Base-by-base conservation (phyloP, 2,329 filamentous ascomycete genomes). In the Diaporthe helianthi region DNA sequence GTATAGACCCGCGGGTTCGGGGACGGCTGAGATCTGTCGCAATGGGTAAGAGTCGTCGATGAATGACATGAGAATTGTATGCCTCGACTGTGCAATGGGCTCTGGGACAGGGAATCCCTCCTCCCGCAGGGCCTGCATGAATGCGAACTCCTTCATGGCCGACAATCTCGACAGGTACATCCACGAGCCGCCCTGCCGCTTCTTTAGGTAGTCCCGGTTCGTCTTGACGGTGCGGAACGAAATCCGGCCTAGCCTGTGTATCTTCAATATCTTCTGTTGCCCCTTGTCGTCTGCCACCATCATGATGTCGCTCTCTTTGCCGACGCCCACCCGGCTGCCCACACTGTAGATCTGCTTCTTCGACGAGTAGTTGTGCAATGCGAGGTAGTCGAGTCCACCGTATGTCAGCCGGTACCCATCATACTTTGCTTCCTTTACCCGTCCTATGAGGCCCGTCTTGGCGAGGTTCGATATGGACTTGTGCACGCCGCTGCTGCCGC, bases 401-500 rank as follows among this genome's bases (percentile, higher is more conserved):
- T 99, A 99, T 8, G 95, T 97, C 67, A 99, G 87, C 65, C 97
- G 90, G 82, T 99, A 99, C 71, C 96, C 96, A 77, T 99, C 96
- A 82, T 99, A 99, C 80, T 93, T 95, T 72, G 95, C 93, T 80
- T 98, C 97, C 81, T 97, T 97, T 74, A 97, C 90, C 74, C 92
- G 92, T 53, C 92, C 94, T 76, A 99, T 97, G 75, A 99, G 86
- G 71, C 93, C 93, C 60, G 91, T 90, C 81, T 99, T 99, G 72
- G 96, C 96, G 65, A 99, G 89, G 65, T 89, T 91, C 29, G 94
- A 97, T 74, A 99, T 98, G 77, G 90, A 91, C 76, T 87, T 92
- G 80, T 96, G 92, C 24, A 97, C 93, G 71, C 93, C 92, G 75
- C 87, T 91, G 73, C 88, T 88, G 66, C 92, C 92, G 69, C 92